Evolutionary conservation across 2,329 filamentous ascomycete genomes (phyloP).

Genomic region (Trichophyton simii): DNA sequence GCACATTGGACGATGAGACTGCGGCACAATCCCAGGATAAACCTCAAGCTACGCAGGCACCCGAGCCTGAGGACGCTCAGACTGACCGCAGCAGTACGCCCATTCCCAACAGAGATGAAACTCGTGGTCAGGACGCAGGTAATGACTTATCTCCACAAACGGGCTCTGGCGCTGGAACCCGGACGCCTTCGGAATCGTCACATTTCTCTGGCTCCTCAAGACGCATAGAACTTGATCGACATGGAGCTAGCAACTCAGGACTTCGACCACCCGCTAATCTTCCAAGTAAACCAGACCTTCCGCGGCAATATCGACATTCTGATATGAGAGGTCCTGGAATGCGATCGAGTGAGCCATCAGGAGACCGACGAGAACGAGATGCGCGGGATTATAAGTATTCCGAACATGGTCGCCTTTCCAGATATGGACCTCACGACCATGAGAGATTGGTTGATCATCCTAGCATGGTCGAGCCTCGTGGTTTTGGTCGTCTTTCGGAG

Average conservation of each 20-base stretch:
- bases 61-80: neutral
- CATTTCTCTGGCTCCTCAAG: slow-evolving; percentile 25
- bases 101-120: slow-evolving; percentile 2
- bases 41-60: neutral
- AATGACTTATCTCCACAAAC: slow-evolving; percentile 2
- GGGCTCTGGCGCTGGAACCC: neutral
- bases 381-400: slow-evolving; percentile 21
- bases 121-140: neutral
- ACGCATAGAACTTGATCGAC: slow-evolving; percentile 28
- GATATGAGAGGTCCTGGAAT: slow-evolving; percentile 21
- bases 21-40: neutral
- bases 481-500: slow-evolving; percentile 5
- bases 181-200: slow-evolving; percentile 18
- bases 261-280: slow-evolving; percentile 25
- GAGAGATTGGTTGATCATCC: slow-evolving; percentile 13
- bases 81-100: neutral
- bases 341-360: slow-evolving; percentile 28
- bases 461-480: neutral
- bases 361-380: slow-evolving; percentile 24
- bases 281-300: slow-evolving; percentile 23
- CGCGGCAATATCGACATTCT: slow-evolving; percentile 27
- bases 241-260: slow-evolving; percentile 16
- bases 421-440: slow-evolving; percentile 28
- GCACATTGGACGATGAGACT: neutral
- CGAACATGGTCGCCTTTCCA: slow-evolving; percentile 25